phyloP scores from a whole-genome alignment of 2,329 filamentous ascomycete species.

The Diaporthe caulivora region DNA sequence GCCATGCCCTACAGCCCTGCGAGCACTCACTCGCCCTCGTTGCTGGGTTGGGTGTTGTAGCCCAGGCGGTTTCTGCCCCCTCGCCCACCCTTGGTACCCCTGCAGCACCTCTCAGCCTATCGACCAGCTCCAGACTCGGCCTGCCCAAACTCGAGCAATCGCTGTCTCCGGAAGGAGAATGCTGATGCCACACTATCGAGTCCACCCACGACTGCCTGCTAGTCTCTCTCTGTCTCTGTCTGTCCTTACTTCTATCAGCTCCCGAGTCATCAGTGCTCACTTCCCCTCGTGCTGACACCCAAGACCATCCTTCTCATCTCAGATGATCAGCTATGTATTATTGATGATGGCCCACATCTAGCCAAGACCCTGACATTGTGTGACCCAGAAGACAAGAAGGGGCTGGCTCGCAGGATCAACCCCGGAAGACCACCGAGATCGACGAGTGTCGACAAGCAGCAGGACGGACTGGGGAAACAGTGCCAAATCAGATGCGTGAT shows the following conservation, averaged over 20 bases:
- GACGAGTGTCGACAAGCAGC: background rate
- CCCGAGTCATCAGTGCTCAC: constrained; percentile 13
- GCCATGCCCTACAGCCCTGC: constrained; percentile 6
- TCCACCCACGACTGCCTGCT: background rate
- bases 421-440: constrained; percentile 22
- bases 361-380: background rate
- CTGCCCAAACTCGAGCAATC: constrained; percentile 24
- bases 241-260: background rate
- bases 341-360: background rate
- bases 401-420: background rate
- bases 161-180: background rate
- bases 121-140: constrained; percentile 32
- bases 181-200: background rate
- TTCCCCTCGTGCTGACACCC: background rate
- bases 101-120: constrained; percentile 37
- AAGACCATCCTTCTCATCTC: background rate
- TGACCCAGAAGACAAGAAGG: background rate
- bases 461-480: background rate
- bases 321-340: background rate
- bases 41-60: background rate
- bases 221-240: background rate
- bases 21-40: constrained; percentile 14
- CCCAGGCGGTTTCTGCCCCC: background rate
- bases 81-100: background rate
- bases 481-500: constrained; percentile 3